phyloP scores from a whole-genome alignment of 352 stramenopile species.

The Globisporangium okanoganense region DNA sequence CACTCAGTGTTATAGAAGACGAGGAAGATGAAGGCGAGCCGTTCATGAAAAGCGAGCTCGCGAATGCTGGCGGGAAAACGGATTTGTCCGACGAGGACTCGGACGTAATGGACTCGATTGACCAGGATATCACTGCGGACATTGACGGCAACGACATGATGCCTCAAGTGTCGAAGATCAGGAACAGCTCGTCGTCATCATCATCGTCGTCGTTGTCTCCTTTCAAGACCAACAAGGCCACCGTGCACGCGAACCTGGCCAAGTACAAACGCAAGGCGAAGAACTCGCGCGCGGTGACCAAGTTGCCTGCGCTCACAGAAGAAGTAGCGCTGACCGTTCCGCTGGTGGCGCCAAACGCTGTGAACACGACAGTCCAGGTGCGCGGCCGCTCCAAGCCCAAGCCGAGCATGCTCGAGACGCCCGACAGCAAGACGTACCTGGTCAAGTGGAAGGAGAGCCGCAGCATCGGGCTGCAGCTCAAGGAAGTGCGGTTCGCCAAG shows the following conservation, averaged over 20 bases:
- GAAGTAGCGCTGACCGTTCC: slow-evolving; percentile 66
- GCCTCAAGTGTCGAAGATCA: slow-evolving; percentile 32
- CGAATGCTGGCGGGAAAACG: background rate
- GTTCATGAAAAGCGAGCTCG: slow-evolving; percentile 13
- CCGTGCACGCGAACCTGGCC: slow-evolving; percentile 52
- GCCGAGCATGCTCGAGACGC: slow-evolving; percentile 70
- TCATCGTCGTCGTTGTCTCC: slow-evolving; percentile 7
- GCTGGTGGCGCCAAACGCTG: slow-evolving; percentile 67
- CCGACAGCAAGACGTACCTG: slow-evolving; percentile 79
- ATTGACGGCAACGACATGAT: slow-evolving; percentile 59
- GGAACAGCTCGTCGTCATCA: slow-evolving; percentile 16
- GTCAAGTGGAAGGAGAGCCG: slow-evolving; percentile 88
- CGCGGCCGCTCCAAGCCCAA: slow-evolving; percentile 74
- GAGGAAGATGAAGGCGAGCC: slow-evolving; percentile 5
- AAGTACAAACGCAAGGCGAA: slow-evolving; percentile 82
- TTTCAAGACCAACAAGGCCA: slow-evolving; percentile 35
- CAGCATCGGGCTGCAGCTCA: slow-evolving; percentile 83
- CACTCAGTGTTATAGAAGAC: background rate
- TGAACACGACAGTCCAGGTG: slow-evolving; percentile 85
- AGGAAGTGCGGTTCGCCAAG: slow-evolving; percentile 74
- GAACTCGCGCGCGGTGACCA: slow-evolving; percentile 49
- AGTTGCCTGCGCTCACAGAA: slow-evolving; percentile 64
- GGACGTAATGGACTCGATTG: slow-evolving; percentile 32
- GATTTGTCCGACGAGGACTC: slow-evolving; percentile 10
- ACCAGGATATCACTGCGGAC: slow-evolving; percentile 46